Base-by-base conservation (phyloP, 768 basidiomycete genomes). In the Boletus coccyginus region DNA sequence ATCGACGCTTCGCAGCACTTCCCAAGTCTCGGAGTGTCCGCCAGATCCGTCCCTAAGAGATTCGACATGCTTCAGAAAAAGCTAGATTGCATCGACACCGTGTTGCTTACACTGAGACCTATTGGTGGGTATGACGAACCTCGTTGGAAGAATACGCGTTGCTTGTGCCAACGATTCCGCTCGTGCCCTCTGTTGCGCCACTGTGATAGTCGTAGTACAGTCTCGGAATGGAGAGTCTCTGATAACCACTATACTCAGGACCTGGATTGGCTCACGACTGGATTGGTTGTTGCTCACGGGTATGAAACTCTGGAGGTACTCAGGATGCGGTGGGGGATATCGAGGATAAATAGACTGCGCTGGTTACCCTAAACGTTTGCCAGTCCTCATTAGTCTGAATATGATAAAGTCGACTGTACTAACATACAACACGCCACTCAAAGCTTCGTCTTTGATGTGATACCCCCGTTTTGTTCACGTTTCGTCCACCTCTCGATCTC, bases 141-240 rank as follows among this genome's bases (percentile, higher is more conserved):
- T 45, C 64, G 36, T 41, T 56, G n/a, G 53, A 51, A 21, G 47
- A 46, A 46, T 41, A 57, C 16, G 36, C 2, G 16, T 49, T 44
- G 32, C 17, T 57, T 17, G 48, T 21, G 12, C 19, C 24, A 27
- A 19, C 2, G 14, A 5, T 24, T 14, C 56, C 19, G n/a, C 40
- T 58, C 19, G 57, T 49, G 41, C 52, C 31, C 33, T 63, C 60
- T 6, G 46, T 62, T 24, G 17, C 21, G 7, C 44, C 43, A 27
- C 49, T 64, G 66, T 24, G 64, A 55, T 13, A 38, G 19, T 35
- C 33, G 58, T 7, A 55, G 50, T 4, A 59, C 16, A 5, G 70
- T 62, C 10, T 66, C 70, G 21, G 46, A n/a, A n/a, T 51, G 27
- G 69, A 70, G 55, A 70, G 57, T 54, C 68, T 70, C 69, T 70